Base-by-base conservation (phyloP, 176 grass and related monocot genomes). In the Oryza meyeriana region DNA sequence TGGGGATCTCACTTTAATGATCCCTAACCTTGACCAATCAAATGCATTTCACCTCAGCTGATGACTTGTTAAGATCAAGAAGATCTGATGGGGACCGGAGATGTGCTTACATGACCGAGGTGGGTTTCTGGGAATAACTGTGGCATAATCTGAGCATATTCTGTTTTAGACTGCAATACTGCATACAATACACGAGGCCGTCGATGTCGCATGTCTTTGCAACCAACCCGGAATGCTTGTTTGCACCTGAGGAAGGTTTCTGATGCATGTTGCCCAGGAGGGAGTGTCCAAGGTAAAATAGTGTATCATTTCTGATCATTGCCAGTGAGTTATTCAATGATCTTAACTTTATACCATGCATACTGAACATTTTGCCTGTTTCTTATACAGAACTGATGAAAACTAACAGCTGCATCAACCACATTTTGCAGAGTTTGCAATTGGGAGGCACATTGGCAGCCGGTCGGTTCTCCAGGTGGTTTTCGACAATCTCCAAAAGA, bases 61-160 rank as follows among this genome's bases (percentile, higher is more conserved):
- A 7, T 41, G 31, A 32, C 6, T 28, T 50, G 30, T 75, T 80
- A 75, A 75, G 16, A 63, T 25, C 31, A 10, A 87, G 47, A 63
- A 69, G 63, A 50, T 40, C 9, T 70, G 45, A 75, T 84, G n/a
- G n/a, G n/a, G n/a, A n/a, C n/a, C n/a, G n/a, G 80, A 75, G 26
- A 34, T 75, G 36, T 32, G 76, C 30, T 84, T 88, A 88, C 31
- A 84, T 48, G 40, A 84, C 64, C 81, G 10, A 80, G 55, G 76
- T 27, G 3, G 45, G 16, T 81, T 40, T 38, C 81, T 38, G 57
- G 48, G 69, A 69, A 88, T 69, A 84, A 80, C 52, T 69, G 69
- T 38, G 69, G 87, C 68, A 88, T 84, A 67, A 79, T 74, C 31
- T 25, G 39, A 80, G 87, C 50, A 89, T 89, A 89, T 89, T 71